Evolutionary conservation across 257 asterid species (phyloP), one percentile per base, ranked within the genome.

Genomic region (Voacanga thouarsii): DNA sequence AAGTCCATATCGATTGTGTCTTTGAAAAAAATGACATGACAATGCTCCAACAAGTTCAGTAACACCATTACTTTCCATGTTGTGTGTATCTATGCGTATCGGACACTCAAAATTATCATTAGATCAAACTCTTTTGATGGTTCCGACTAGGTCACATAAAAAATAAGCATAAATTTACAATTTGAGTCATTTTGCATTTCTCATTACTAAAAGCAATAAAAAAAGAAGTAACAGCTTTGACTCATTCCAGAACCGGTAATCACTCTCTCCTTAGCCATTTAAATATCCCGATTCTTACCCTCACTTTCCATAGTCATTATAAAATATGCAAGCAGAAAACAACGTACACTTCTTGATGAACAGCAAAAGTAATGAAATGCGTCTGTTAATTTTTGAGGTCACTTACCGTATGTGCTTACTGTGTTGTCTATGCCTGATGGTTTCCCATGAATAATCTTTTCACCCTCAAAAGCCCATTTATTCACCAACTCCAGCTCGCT

Each of bases 391-490:
- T 72, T 14, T 45, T 64, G 67, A 44, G 74, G 61, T 81, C 49
- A 88, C 97, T 30, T 91, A 94, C 98, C 99, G 21, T 89, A 92
- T 45, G 99, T 95, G 93, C 99, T 93, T 26, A 95, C 99, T 56
- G 98, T 95, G 74, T 95, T 95, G 90, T 95, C 99, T 65, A 95
- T 90, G 76, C 99, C 99, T 39, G 99, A 95, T 82, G 99, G 99
- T 87, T 87, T 95, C 87, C 99, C 99, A 74, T 95, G 99, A 74
- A 93, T 87, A 78, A 95, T 95, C 86, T 95, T 95, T 83, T 95
- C 98, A 21, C 98, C 98, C 83, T 91, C 99, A 61, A 90, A 89
- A 26, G 99, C 99, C 98, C 99, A 95, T 87, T 90, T 91, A 79
- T 95, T 95, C 77, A 95, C 92, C 82, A 93, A 84, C 24, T 91